Conservation (phyloP, 2,329 filamentous ascomycete species). For the Exserohilum turcica region DNA sequence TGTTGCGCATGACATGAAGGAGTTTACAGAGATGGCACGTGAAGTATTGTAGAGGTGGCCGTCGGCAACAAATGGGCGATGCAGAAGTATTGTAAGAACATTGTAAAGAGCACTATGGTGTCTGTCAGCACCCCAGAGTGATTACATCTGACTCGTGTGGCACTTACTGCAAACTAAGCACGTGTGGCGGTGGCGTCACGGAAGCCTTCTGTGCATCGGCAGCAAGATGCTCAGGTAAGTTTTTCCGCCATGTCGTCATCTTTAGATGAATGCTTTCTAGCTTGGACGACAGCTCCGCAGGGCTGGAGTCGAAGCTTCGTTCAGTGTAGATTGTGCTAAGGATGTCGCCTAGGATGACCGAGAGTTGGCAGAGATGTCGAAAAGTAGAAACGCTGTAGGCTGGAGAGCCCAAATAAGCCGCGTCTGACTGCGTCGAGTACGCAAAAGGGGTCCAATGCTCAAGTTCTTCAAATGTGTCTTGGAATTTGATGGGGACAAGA, state of each 20-base stretch:
- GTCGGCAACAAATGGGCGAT: slow-evolving; percentile 59
- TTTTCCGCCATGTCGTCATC: slow-evolving; percentile 51
- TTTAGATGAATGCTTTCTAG: slow-evolving; percentile 49
- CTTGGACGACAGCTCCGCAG: slow-evolving; percentile 46
- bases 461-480: slow-evolving; percentile 59
- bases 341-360: slow-evolving; percentile 53
- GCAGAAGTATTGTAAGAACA: slow-evolving; percentile 59
- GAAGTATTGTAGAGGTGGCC: slow-evolving; percentile 54
- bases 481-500: slow-evolving; percentile 55
- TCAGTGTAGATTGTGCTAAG: slow-evolving; percentile 47
- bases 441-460: slow-evolving; percentile 59
- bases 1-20: slow-evolving; percentile 52
- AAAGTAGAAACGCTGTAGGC: slow-evolving; percentile 54
- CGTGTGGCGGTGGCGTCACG: slow-evolving; percentile 46
- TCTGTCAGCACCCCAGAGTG: background rate
- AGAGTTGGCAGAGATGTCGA: slow-evolving; percentile 51
- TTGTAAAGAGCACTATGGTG: slow-evolving; percentile 53
- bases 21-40: slow-evolving; percentile 50
- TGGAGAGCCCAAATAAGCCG: slow-evolving; percentile 45
- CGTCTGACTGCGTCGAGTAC: slow-evolving; percentile 27
- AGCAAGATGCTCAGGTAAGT: slow-evolving; percentile 52
- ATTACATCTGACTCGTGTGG: background rate
- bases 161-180: slow-evolving; percentile 32
- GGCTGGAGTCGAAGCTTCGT: slow-evolving; percentile 40
- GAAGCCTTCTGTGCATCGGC: slow-evolving; percentile 42